phyloP scores from a whole-genome alignment of 495 filamentous ascomycete genomes.

The Collariella sp. region DNA sequence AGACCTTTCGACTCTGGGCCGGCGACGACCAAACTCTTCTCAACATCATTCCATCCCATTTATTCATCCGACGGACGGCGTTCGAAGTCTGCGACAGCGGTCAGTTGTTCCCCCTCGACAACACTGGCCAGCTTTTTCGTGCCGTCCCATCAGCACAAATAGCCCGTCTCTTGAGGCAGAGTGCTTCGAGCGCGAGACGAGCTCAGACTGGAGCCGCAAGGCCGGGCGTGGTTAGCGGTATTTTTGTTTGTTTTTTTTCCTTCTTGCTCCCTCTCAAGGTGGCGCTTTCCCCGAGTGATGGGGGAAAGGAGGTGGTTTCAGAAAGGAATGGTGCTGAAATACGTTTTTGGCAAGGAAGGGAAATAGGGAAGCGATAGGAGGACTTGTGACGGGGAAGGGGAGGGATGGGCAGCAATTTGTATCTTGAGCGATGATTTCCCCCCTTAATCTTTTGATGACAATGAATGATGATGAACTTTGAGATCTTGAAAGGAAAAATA shows the following conservation, averaged over 20 bases:
- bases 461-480: neutral
- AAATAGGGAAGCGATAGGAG: neutral
- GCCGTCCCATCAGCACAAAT: neutral
- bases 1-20: conserved; percentile 37
- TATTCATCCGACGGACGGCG: conserved; percentile 21
- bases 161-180: neutral
- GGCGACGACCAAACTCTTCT: conserved; percentile 35
- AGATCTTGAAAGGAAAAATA: neutral
- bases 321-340: conserved; percentile 1
- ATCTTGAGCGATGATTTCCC: neutral
- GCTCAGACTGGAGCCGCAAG: conserved; percentile 16
- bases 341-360: neutral
- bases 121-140: neutral
- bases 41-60: neutral
- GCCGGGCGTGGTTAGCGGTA: conserved; percentile 6
- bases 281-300: conserved; percentile 7
- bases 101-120: conserved; percentile 10
- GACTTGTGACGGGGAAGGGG: neutral
- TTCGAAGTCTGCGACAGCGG: conserved; percentile 12
- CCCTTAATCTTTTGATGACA: neutral
- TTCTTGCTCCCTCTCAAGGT: neutral
- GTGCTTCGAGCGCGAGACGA: conserved; percentile 1
- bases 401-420: conserved; percentile 7
- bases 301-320: neutral
- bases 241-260: neutral